Base-by-base conservation (phyloP, 2,329 filamentous ascomycete genomes). In the Penicillium sclerotigenum region DNA sequence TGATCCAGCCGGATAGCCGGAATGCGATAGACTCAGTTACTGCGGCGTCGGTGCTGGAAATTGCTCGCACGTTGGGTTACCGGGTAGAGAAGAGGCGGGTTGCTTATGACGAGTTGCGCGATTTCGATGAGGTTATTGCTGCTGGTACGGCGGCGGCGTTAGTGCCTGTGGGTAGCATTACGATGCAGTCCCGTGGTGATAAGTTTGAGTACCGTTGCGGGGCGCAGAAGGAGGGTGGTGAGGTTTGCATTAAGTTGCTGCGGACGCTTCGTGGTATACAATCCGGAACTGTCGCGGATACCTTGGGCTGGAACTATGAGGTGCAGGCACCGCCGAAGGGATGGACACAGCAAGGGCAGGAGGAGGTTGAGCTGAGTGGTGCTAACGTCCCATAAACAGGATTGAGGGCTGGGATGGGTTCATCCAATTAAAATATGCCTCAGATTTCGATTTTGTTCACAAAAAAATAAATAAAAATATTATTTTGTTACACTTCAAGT, bases 101-200 rank as follows among this genome's bases (percentile, higher is more conserved):
- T 54, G 71, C 77, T 31, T 88, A 88, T 70, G 78, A 81, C 8
- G 87, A 89, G 66, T 75, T 89, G 40, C 64, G 71, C 6, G 71
- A 77, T 16, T 91, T 91, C 71, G 79, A 79, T 42, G 93, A 97
- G 75, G 87, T 99, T 50, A 86, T 97, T 75, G 94, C 93, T 4
- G 92, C 91, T 3, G 93, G 93, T 1, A 97, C 93, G 0, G 93
- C 93, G 0, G 93, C 92, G 0, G 90, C 90, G 0, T 80, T 99
- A 52, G 92, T 97, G 3, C 93, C 93, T 1, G 94, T 97, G 74
- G 88, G 88, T 59, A 94, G 89, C 64, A 96, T 97, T 72, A 94
- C 90, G 3, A 85, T 91, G 67, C 83, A 75, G 47, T 84, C 81
- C 16, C 79, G 75, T 40, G 73, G 75, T 40, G 81, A 85, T 58